Percentiles rank a stretch among this genome's conserved stretches.
Evolutionary conservation across 441 rosid species (phyloP).

Genomic region (Breynia disticha): DNA sequence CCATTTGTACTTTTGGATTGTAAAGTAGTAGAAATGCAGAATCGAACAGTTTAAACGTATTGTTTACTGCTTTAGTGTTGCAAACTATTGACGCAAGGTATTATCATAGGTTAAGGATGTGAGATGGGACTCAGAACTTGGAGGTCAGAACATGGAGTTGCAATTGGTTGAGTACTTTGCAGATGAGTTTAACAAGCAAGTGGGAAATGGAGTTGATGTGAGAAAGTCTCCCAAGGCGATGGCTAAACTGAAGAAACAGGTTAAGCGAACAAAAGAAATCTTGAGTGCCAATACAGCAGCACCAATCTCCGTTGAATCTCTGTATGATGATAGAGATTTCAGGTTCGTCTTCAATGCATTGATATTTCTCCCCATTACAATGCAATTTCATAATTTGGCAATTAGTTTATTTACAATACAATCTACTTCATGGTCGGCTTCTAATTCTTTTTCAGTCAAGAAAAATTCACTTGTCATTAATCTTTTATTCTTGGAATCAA

Average conservation of each 20-base stretch:
- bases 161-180: conserved; percentile 81
- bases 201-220: conserved; percentile 81
- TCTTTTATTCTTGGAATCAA: not conserved
- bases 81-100: conserved; percentile 3
- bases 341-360: conserved; percentile 29
- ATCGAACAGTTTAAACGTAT: too few relatives aligned
- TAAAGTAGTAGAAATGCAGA: too few relatives aligned
- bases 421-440: too few relatives aligned
- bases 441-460: too few relatives aligned
- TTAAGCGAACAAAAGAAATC: conserved; percentile 92
- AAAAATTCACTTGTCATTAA: not conserved
- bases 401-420: not conserved
- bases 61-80: too few relatives aligned
- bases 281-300: conserved; percentile 85
- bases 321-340: conserved; percentile 85
- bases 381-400: too few relatives aligned
- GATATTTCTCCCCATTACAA: not conserved
- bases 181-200: conserved; percentile 85
- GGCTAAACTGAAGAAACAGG: conserved; percentile 98
- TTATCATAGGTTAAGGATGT: conserved; percentile 83
- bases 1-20: not conserved
- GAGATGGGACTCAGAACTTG: conserved; percentile 88
- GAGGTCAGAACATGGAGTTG: conserved; percentile 85
- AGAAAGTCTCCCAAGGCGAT: conserved; percentile 83
- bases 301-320: conserved; percentile 90